Base-by-base conservation (phyloP, 257 asterid genomes). In the Leptodermis oblonga region DNA sequence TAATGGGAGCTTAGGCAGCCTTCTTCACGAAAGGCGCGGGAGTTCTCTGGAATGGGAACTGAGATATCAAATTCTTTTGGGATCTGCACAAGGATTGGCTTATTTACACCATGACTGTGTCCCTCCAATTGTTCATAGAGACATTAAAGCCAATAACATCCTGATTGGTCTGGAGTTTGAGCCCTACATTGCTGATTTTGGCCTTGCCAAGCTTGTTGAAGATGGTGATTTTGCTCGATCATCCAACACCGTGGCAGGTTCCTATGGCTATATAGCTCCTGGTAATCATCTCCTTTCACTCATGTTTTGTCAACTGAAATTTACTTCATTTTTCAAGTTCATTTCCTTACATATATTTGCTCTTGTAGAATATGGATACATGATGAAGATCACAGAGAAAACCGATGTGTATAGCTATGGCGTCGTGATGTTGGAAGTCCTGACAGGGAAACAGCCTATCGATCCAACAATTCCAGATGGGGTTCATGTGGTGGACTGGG, bases 391-490 rank as follows among this genome's bases (percentile, higher is more conserved):
- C 46, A 79, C 86, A 0, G 84, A 74, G 72, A 82, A 82, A 67
- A 76, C 80, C 14, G 86, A 82, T 4, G 84, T 82, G 22, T 82
- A 82, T 55, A 82, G 86, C 70, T 82, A 79, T 31, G 86, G 86
- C 0, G 84, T 82, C 55, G 86, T 82, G 18, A 56, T 79, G 61
- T 56, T 82, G 58, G 86, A 82, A 73, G 86, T 82, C 36, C 63
- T 82, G 22, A 82, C 86, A 0, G 86, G 84, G 25, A 82, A 82
- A 26, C 86, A 77, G 43, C 86, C 86, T 7, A 79, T 82, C 26
- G 86, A 82, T 79, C 86, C 86, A 39, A 82, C 84, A 18, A 82
- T 82, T 37, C 86, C 86, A 0, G 84, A 82, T 3, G 86, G 86
- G 6, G 70, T 73, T 13, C 86, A 82, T 31, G 42, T 82, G 22